These are phyloP conservation scores for Mucor indicus DNA, from an alignment of 371 early-diverging fungal species.

Conservation along the genomic window DNA sequence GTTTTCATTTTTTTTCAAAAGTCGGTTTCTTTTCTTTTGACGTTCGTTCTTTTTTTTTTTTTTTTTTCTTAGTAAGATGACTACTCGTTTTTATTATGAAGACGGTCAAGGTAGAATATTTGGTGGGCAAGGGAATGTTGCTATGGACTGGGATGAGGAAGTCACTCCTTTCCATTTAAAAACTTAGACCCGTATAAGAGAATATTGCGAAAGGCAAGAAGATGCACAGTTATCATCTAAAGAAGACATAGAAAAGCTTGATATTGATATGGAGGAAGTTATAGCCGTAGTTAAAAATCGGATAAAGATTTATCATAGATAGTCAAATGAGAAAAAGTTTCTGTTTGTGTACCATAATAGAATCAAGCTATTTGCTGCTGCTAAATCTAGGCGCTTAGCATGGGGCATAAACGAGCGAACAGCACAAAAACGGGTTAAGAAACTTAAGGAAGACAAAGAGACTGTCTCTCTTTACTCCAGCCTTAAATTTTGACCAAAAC, in stretches of 20 bases:
- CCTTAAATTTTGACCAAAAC: conserved; percentile 1
- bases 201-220: conserved; percentile 4
- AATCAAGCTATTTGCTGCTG: conserved; percentile 7
- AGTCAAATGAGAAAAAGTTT: conserved; percentile 11
- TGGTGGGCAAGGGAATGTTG: conserved; percentile 5
- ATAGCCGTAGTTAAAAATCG: conserved; percentile 2
- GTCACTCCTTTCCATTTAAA: conserved; percentile 5
- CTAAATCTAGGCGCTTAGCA: conserved; percentile 4
- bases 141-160: conserved; percentile 6
- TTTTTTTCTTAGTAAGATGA: conserved; percentile 4
- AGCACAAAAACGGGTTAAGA: conserved; percentile 11
- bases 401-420: conserved; percentile 12
- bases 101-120: conserved; percentile 6
- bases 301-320: conserved; percentile 3
- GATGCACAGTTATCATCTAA: background rate
- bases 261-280: conserved; percentile 10
- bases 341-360: conserved; percentile 10
- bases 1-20: too few relatives aligned
- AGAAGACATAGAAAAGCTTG: background rate
- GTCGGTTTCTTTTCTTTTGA: too few relatives aligned
- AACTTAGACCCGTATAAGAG: conserved; percentile 8
- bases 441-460: conserved; percentile 10
- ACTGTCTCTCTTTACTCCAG: conserved; percentile 4
- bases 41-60: too few relatives aligned
- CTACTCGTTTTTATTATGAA: conserved; percentile 11